Base-by-base conservation (phyloP, 352 stramenopile species). In the Phytopythium kandeliae region DNA sequence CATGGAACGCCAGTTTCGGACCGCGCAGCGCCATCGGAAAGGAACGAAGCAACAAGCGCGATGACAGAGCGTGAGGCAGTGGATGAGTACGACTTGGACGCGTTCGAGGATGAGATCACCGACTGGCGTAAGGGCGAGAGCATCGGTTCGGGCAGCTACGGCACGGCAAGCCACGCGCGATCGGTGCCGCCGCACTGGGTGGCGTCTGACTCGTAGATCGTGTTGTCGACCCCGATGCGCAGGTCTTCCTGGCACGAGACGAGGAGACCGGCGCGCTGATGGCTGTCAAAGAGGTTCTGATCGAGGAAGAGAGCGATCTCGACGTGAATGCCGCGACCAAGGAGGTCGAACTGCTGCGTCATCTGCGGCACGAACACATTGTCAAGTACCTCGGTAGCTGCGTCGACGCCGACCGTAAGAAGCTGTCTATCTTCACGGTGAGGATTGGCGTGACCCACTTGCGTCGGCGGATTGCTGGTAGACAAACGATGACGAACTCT, bases 181-280 rank as follows among this genome's bases (percentile, higher is more conserved):
- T n/a, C 15, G 38, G n/a, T 13, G 5, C 5, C 28, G 10, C 5
- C 10, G 28, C 10, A 10, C 5, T 33, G 28, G 10, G 10, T 33
- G 28, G 10, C 7, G 31, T 43, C 40, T 40, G 10, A 36, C 41
- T n/a, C n/a, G n/a, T n/a, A n/a, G n/a, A n/a, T n/a, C n/a, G n/a
- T n/a, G n/a, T n/a, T n/a, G n/a, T n/a, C n/a, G 17, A 38, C 31
- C 31, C 7, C 12, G 34, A 4, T 24, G 2, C 3, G 0, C 30
- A 82, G 54, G 93, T 98, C 10, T 93, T 95, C 63, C 69, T 96
- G 51, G 89, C 91, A 41, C 90, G 97, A 51, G 96, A 98, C 63
- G 84, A 90, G 51, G 54, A 84, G 22, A 96, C 79, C 37, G 93
- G 93, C 8, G 74, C 73, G 41, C 61, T 96, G n/a, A 95, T 95